These are phyloP conservation scores for Microsporum ferrugineum DNA, from an alignment of 2,329 filamentous ascomycete genomes.

Conservation along the genomic window DNA sequence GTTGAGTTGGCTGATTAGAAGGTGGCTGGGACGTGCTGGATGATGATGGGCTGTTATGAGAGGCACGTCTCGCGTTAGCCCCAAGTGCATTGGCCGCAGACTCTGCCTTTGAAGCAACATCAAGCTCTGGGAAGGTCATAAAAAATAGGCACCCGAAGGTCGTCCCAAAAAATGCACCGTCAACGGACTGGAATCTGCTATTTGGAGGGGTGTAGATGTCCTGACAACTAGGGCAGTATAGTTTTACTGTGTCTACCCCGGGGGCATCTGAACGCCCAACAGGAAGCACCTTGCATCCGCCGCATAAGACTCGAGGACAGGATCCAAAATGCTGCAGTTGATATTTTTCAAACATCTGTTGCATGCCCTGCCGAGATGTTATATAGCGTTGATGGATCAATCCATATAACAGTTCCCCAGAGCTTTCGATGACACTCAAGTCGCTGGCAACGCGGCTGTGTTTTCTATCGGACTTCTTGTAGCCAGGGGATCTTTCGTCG, in stretches of 20 bases:
- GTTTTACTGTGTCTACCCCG: constrained; percentile 92
- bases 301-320: constrained; percentile 90
- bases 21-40: constrained; percentile 23
- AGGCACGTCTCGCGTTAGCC: constrained; percentile 14
- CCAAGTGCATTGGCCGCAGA: constrained; percentile 22
- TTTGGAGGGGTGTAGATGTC: constrained; percentile 97
- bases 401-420: constrained; percentile 95
- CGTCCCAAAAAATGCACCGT: constrained; percentile 94
- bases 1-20: constrained; percentile 40
- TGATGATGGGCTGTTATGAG: constrained; percentile 16
- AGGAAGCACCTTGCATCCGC: constrained; percentile 77
- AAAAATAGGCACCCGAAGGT: constrained; percentile 96
- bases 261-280: constrained; percentile 91
- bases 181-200: constrained; percentile 91
- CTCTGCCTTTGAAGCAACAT: constrained; percentile 59
- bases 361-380: constrained; percentile 87
- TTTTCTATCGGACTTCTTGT: constrained; percentile 52
- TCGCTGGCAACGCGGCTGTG: constrained; percentile 84
- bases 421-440: constrained; percentile 88
- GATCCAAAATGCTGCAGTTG: constrained; percentile 91
- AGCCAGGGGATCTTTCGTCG: constrained; percentile 43
- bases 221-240: constrained; percentile 92
- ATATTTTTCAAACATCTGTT: constrained; percentile 99
- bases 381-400: constrained; percentile 98
- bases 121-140: constrained; percentile 94